A percentile compares a stretch with the other conserved stretches of the same genome.
Conservation (phyloP, 169 alveolate species). For the Plasmodium gonderi region DNA sequence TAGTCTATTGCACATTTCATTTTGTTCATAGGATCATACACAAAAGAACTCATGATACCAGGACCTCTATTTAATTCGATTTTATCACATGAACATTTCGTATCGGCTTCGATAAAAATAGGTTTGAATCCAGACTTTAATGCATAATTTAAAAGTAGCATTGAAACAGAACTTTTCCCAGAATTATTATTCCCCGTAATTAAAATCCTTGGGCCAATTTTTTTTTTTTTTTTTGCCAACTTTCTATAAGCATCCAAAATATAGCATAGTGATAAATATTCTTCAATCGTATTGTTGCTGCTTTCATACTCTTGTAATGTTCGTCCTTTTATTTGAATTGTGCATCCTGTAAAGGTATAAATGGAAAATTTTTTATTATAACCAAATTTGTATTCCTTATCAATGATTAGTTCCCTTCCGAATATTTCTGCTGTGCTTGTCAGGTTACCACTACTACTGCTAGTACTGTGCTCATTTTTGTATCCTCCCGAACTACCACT, state of each 20-base stretch:
- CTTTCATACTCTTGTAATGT: conserved; percentile 92
- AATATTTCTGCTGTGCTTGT: conserved; percentile 87
- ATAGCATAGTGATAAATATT: conserved; percentile 83
- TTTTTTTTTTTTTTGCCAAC: conserved; percentile 84
- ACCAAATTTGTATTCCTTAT: conserved; percentile 84
- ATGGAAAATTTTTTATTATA: conserved; percentile 88
- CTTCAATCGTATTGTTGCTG: conserved; percentile 87
- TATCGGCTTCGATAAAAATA: conserved; percentile 88
- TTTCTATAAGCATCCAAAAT: conserved; percentile 87
- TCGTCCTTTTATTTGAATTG: conserved; percentile 88
- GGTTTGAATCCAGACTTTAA: conserved; percentile 89
- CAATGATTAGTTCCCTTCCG: conserved; percentile 88
- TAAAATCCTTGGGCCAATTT: conserved; percentile 89
- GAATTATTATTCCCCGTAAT: conserved; percentile 91
- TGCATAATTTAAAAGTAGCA: conserved; percentile 87
- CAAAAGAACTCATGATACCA: conserved; percentile 56
- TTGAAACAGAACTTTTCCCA: conserved; percentile 90
- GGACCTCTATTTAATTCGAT: conserved; percentile 45
- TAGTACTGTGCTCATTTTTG: conserved; percentile 25
- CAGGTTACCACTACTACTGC: background rate
- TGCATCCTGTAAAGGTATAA: conserved; percentile 91
- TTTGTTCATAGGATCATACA: conserved; percentile 29
- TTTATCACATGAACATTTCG: conserved; percentile 78
- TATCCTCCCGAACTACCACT: background rate
- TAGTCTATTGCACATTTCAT: conserved; percentile 84